These are phyloP conservation scores for Wickerhamomyces sp. DNA, from an alignment of 1,139 yeast species.

Conservation along the genomic window DNA sequence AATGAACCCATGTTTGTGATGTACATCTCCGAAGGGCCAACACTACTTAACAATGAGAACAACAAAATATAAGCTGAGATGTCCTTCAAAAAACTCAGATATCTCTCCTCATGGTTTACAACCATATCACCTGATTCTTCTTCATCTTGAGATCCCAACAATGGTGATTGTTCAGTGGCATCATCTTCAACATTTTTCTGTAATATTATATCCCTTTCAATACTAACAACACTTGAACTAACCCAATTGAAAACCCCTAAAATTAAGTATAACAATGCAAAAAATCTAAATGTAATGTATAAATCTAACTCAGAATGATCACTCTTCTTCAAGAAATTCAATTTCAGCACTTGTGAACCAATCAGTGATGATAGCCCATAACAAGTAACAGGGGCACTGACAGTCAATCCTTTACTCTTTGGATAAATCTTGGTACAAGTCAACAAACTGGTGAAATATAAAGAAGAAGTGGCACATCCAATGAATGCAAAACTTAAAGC, in stretches of 20 bases:
- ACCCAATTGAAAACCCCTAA: conserved; percentile 57
- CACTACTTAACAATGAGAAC: conserved; percentile 55
- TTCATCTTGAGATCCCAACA: conserved; percentile 13
- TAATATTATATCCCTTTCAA: conserved; percentile 49
- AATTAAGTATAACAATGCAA: conserved; percentile 51
- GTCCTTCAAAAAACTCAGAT: conserved; percentile 50
- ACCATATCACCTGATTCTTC: conserved; percentile 17
- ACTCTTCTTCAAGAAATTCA: conserved; percentile 31
- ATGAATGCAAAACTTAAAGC: conserved; percentile 44
- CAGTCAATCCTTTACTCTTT: conserved; percentile 67
- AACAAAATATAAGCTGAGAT: conserved; percentile 63
- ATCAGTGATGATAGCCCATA: conserved; percentile 70
- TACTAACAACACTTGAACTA: conserved; percentile 59
- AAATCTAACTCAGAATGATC: conserved; percentile 39
- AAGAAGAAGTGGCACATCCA: conserved; percentile 78
- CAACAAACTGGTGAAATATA: conserved; percentile 71
- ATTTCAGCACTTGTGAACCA: conserved; percentile 47
- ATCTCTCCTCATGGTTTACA: conserved; percentile 40
- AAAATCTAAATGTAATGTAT: conserved; percentile 48
- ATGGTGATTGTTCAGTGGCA: conserved; percentile 14
- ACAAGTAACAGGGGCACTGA: conserved; percentile 82
- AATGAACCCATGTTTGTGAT: conserved; percentile 79
- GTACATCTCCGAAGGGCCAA: conserved; percentile 88
- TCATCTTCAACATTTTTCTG: conserved; percentile 18
- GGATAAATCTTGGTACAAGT: conserved; percentile 86